Conservation (phyloP, 1,284 basidiomycete species). For the Xerocomus amazonicus region DNA sequence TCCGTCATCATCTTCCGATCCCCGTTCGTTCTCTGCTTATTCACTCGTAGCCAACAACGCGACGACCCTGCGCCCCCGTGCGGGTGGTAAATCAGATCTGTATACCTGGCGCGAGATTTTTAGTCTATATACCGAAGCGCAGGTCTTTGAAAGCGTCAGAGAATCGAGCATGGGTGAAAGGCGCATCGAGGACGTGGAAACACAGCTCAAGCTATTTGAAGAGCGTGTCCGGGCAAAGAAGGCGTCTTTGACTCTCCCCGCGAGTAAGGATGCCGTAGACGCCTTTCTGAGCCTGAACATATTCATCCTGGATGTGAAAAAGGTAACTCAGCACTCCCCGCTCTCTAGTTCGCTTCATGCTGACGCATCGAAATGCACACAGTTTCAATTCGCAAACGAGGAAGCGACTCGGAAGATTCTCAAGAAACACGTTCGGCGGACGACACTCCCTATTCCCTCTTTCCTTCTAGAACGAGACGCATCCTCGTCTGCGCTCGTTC, state of each 20-base stretch:
- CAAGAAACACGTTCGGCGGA: constrained; percentile 93
- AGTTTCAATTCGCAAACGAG: constrained; percentile 83
- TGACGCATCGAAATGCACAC: neutral
- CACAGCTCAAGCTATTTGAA: constrained; percentile 67
- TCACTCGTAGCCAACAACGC: constrained; percentile 44
- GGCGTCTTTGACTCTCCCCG: constrained; percentile 57
- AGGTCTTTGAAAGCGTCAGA: constrained; percentile 82
- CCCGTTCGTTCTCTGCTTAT: constrained; percentile 42
- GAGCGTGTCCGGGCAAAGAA: constrained; percentile 57
- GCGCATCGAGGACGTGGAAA: constrained; percentile 70
- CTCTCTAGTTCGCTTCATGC: neutral
- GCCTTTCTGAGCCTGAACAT: constrained; percentile 81
- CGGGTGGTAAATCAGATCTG: constrained; percentile 58
- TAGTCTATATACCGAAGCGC: constrained; percentile 80
- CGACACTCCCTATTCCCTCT: constrained; percentile 54
- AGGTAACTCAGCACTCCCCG: constrained; percentile 42
- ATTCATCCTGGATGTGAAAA: constrained; percentile 82
- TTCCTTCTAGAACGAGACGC: constrained; percentile 16
- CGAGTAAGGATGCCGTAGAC: constrained; percentile 67
- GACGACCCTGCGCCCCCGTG: constrained; percentile 30
- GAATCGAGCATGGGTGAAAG: constrained; percentile 77
- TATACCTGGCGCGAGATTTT: constrained; percentile 93
- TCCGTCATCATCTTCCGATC: constrained; percentile 48
- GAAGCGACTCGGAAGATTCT: constrained; percentile 89
- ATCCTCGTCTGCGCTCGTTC: constrained; percentile 6